These are phyloP conservation scores for Ehretia macrophylla DNA, from an alignment of 257 asterid genomes.

Conservation along the genomic window DNA sequence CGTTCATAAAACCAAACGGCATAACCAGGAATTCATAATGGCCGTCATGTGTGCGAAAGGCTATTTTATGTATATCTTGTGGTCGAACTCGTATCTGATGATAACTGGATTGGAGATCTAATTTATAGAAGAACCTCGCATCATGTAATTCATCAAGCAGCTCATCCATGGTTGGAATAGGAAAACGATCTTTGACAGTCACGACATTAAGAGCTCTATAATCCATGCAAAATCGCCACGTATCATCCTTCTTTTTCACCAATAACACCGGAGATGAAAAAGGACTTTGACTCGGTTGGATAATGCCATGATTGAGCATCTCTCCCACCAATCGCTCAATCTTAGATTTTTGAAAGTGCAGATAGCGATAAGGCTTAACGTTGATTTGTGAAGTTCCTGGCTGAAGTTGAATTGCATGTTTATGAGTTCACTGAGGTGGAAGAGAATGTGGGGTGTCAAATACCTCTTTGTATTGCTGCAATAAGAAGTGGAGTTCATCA, in stretches of 20 bases:
- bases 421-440: not conserved
- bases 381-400: not conserved
- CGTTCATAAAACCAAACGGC: not conserved
- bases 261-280: not conserved
- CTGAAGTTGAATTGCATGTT: not conserved
- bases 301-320: not conserved
- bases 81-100: not conserved
- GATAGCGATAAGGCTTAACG: not conserved
- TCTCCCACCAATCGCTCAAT: not conserved
- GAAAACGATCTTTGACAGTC: not conserved
- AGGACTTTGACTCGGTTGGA: not conserved
- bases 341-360: not conserved
- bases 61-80: not conserved
- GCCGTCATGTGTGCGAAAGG: not conserved
- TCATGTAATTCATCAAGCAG: no score
- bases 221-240: not conserved
- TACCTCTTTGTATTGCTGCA: not conserved
- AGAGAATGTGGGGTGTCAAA: not conserved
- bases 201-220: not conserved
- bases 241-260: not conserved
- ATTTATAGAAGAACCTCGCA: not conserved
- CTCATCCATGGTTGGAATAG: not conserved
- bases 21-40: conserved; percentile 3
- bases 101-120: not conserved
- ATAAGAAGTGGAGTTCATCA: no score